Evolutionary conservation across 768 basidiomycete genomes (phyloP).

Genomic region (Tricholomella constricta): DNA sequence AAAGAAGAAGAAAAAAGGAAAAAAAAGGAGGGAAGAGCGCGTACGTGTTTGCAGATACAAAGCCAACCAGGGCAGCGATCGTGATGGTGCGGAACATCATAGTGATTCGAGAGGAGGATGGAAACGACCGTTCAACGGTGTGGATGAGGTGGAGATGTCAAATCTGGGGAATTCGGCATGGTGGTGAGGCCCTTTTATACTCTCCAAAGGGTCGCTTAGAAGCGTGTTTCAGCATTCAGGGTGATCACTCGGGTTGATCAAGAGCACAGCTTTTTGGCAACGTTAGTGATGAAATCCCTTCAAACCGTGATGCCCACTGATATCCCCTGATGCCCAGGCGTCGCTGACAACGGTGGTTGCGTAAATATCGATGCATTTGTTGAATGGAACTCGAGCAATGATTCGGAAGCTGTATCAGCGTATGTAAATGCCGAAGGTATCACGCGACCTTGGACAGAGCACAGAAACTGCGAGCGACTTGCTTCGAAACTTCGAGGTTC

Average conservation of each 20-base stretch:
- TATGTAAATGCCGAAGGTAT: too few species aligned
- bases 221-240: constrained; percentile 6
- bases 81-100: constrained; percentile 21
- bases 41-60: constrained; percentile 24
- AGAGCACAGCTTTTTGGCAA: not conserved
- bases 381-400: too few species aligned
- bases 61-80: constrained; percentile 27
- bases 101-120: constrained; percentile 13
- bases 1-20: not conserved
- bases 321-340: not conserved
- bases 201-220: not conserved
- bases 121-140: constrained; percentile 21
- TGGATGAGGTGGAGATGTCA: constrained; percentile 21
- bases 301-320: not conserved
- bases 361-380: too few species aligned
- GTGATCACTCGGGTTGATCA: not conserved
- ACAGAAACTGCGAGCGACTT: too few species aligned
- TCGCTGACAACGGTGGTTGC: too few species aligned
- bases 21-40: too few species aligned
- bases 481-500: too few species aligned
- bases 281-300: constrained; percentile 3
- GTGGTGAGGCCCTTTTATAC: constrained; percentile 12
- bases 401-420: too few species aligned
- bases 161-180: constrained; percentile 20
- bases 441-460: too few species aligned